Base-by-base conservation (phyloP, 345 rosid genomes). In the Populus davidiana region DNA sequence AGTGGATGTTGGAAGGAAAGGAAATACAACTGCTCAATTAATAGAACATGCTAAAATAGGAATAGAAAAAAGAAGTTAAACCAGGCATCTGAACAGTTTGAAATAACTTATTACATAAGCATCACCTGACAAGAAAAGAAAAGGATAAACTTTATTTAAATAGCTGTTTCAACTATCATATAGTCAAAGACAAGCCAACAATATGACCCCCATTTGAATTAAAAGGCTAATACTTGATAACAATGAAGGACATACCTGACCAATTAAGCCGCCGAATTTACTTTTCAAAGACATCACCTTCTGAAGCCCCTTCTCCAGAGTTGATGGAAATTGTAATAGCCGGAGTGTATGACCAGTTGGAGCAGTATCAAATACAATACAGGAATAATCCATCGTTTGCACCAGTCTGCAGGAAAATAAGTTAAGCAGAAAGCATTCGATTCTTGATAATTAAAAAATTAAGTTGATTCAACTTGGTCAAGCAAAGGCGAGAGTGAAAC, bases 281-380 rank as follows among this genome's bases (percentile, higher is more conserved):
- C 84, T 92, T 91, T 89, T 94, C 86, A 96, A 82, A 38, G 97
- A 87, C 97, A 92, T 92, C 85, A 96, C 81, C 83, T 96, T 96
- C 0, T 88, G 87, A 50, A 94, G 97, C 54, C 98, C 99, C 89
- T 90, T 96, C 83, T 96, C 99, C 74, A 96, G 84, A 54, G 99
- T 94, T 71, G 97, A 81, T 0, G 99, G 99, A 75, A 96, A 94
- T 83, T 96, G 99, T 80, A 96, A 83, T 38, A 96, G 88, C 64
- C 97, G 91, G 70, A 96, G 98, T 29, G 99, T 96, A 80, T 94
- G 98, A 69, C 98, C 99, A 25, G 99, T 96, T 75, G 99, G 99
- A 83, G 99, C 98, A 21, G 99, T 96, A 84, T 96, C 98, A 78
- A 94, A 96, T 44, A 94, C 96, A 72, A 96, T 92, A 79, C 89